These are phyloP conservation scores for Solanum hybrid DNA, from an alignment of 305 asterid genomes.

Conservation along the genomic window DNA sequence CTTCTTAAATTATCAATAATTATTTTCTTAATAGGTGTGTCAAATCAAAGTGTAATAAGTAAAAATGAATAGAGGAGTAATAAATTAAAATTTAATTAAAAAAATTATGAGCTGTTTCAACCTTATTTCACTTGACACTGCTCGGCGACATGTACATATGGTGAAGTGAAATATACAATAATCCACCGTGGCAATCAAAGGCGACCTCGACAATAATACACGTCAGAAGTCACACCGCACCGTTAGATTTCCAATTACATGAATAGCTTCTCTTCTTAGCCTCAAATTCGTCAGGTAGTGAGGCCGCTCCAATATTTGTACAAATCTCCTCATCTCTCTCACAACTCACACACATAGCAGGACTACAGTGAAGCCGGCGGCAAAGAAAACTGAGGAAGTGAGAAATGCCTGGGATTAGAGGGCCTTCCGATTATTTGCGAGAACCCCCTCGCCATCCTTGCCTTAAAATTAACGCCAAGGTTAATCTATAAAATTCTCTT, in stretches of 20 bases:
- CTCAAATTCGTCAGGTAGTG: neutral
- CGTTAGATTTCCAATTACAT: neutral
- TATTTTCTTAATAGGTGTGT: no score
- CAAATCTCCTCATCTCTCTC: neutral
- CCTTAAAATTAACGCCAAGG: constrained; percentile 72
- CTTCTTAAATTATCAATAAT: no score
- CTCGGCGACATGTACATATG: neutral
- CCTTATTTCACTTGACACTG: neutral
- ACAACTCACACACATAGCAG: neutral
- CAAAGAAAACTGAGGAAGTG: neutral
- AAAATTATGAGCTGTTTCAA: neutral
- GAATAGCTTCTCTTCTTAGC: neutral
- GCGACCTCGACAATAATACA: neutral
- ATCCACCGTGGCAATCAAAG: neutral
- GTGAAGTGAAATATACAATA: neutral
- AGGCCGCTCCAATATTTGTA: neutral
- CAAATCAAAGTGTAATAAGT: no score
- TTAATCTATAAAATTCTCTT: neutral
- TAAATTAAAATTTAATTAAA: no score
- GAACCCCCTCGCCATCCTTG: constrained; percentile 78
- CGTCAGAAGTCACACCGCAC: neutral
- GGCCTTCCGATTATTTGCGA: constrained; percentile 65
- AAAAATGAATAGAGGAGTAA: no score
- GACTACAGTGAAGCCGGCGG: neutral
- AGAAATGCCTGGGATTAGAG: constrained; percentile 63